phyloP scores from a whole-genome alignment of 1,139 yeast genomes.

The Eremothecium gossypii region DNA sequence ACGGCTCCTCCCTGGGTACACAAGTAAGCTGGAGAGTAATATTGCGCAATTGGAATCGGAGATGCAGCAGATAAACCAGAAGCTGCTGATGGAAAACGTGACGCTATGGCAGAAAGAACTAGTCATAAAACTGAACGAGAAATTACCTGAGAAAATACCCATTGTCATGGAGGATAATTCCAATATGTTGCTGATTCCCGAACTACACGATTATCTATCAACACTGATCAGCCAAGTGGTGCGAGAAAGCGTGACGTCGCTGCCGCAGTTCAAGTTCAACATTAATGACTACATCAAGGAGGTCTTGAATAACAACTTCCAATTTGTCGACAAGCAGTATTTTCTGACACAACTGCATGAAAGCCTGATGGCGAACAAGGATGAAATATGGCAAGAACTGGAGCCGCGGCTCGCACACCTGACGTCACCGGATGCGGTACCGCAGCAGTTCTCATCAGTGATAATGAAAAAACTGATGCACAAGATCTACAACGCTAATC shows the following conservation, averaged over 20 bases:
- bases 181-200: slow-evolving; percentile 24
- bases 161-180: slow-evolving; percentile 18
- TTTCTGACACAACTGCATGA: slow-evolving; percentile 23
- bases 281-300: slow-evolving; percentile 25
- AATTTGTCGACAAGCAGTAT: slow-evolving; percentile 22
- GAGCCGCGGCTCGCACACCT: slow-evolving; percentile 12
- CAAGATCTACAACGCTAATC: slow-evolving; percentile 26
- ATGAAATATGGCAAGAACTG: slow-evolving; percentile 23
- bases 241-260: slow-evolving; percentile 5
- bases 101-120: slow-evolving; percentile 22
- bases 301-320: slow-evolving; percentile 24
- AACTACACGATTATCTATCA: slow-evolving; percentile 20
- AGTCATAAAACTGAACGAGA: slow-evolving; percentile 13
- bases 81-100: slow-evolving; percentile 17
- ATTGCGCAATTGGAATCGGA: slow-evolving; percentile 14
- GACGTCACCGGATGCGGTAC: slow-evolving; percentile 6
- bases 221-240: slow-evolving; percentile 16
- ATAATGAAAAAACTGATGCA: slow-evolving; percentile 22
- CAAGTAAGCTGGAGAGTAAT: slow-evolving; percentile 11
- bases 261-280: slow-evolving; percentile 17
- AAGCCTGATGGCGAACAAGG: slow-evolving; percentile 19
- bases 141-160: slow-evolving; percentile 26
- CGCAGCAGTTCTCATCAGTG: slow-evolving; percentile 21
- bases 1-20: slow-evolving; percentile 20
- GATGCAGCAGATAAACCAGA: slow-evolving; percentile 14